A percentile compares a stretch with the other conserved stretches of the same genome.
Conservation (phyloP, 2,329 filamentous ascomycete genomes). For the Fusarium begoniae region DNA sequence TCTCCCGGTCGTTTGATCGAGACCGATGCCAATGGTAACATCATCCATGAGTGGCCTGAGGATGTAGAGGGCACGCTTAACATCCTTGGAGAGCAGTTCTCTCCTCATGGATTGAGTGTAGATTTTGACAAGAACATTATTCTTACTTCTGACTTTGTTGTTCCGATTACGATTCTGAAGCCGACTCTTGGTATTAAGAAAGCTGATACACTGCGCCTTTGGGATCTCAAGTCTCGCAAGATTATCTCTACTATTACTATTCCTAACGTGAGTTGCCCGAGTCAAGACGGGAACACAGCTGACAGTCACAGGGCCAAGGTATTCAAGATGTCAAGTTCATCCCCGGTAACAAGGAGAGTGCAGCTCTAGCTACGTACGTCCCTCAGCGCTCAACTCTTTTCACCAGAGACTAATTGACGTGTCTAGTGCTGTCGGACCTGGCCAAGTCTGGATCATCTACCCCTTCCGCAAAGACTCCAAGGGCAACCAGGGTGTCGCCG, state of each 20-base stretch:
- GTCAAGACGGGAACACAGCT: not conserved
- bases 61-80: conserved; percentile 63
- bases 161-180: conserved; percentile 69
- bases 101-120: conserved; percentile 67
- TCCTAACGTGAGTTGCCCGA: conserved; percentile 55
- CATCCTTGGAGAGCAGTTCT: conserved; percentile 68
- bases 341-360: conserved; percentile 65
- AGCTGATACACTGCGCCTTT: conserved; percentile 68
- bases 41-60: conserved; percentile 70
- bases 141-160: conserved; percentile 70
- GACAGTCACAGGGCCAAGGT: conserved; percentile 56
- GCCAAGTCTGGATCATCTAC: conserved; percentile 73
- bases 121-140: conserved; percentile 67
- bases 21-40: conserved; percentile 66
- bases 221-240: conserved; percentile 61
- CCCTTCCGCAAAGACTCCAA: conserved; percentile 64
- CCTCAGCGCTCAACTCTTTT: not conserved
- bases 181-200: conserved; percentile 62
- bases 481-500: conserved; percentile 65
- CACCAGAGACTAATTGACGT: not conserved
- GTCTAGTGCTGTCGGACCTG: conserved; percentile 61
- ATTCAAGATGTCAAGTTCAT: conserved; percentile 75
- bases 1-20: conserved; percentile 68
- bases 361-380: conserved; percentile 63
- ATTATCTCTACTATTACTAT: conserved; percentile 71